Conservation (phyloP, 805 yeast species). For the Kodamaea laetipori region DNA sequence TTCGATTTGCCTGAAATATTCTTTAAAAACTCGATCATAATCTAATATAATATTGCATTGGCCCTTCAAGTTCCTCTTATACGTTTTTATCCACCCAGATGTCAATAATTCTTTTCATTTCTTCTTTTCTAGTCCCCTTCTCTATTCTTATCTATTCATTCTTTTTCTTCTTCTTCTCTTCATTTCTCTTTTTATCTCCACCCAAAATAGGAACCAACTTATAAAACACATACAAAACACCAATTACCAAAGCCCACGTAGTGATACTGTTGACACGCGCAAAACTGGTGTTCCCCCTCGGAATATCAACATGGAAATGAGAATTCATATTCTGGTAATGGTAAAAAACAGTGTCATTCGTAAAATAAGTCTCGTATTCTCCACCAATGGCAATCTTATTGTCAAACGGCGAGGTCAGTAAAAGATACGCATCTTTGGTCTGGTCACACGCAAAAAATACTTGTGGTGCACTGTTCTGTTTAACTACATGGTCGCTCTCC, state of each 20-base stretch:
- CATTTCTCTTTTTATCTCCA: background rate
- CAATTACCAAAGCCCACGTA: constrained; percentile 13
- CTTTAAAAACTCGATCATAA: too few species aligned
- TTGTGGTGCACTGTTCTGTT: constrained; percentile 20
- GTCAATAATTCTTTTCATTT: too few species aligned
- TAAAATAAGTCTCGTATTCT: constrained; percentile 38
- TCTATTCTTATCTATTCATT: background rate
- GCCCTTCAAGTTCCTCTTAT: too few species aligned
- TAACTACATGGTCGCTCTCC: background rate
- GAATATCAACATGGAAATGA: constrained; percentile 10
- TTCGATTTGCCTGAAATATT: too few species aligned
- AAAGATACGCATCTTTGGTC: constrained; percentile 28
- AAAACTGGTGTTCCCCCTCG: constrained; percentile 14
- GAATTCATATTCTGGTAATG: constrained; percentile 20
- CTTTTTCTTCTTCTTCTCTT: constrained; percentile 4
- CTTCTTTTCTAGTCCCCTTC: too few species aligned
- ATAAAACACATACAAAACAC: constrained; percentile 11
- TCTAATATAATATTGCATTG: too few species aligned
- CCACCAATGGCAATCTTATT: constrained; percentile 32
- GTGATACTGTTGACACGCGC: constrained; percentile 10
- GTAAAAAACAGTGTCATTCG: constrained; percentile 43
- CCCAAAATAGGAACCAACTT: constrained; percentile 7
- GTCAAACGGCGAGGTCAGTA: constrained; percentile 42
- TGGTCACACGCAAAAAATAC: constrained; percentile 41
- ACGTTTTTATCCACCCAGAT: too few species aligned